Conservation (phyloP, 208 protist genomes). For the Trypanosoma conorhini region DNA sequence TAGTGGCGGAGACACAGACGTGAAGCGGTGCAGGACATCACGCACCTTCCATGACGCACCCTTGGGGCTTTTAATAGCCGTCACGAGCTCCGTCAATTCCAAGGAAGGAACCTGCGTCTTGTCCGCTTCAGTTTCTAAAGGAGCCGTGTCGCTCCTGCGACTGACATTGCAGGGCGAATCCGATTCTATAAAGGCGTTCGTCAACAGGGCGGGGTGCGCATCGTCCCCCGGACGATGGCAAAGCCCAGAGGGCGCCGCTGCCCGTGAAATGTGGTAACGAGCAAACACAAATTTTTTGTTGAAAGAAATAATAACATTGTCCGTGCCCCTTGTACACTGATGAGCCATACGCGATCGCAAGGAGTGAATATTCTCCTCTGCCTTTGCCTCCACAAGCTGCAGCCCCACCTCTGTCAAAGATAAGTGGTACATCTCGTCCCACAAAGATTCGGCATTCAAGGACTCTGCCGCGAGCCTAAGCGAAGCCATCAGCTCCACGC, state of each 20-base stretch:
- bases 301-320: background rate
- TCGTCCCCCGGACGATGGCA: too few species aligned
- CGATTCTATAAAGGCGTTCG: background rate
- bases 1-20: background rate
- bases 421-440: constrained; percentile 8
- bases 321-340: background rate
- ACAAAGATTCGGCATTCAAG: background rate
- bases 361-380: constrained; percentile 7
- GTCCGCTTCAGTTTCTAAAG: background rate
- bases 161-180: background rate
- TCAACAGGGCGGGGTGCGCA: background rate
- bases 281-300: background rate
- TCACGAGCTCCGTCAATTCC: background rate
- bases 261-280: background rate
- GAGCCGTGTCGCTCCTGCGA: too few species aligned
- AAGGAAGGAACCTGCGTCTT: background rate
- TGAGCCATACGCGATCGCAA: background rate
- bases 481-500: background rate
- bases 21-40: background rate
- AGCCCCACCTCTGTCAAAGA: constrained; percentile 12
- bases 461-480: background rate
- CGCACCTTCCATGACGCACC: background rate
- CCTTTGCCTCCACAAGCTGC: constrained; percentile 4
- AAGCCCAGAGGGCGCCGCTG: background rate
- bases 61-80: background rate